These are phyloP conservation scores for Fusarium compactum DNA, from an alignment of 2,329 filamentous ascomycete species.

Conservation along the genomic window DNA sequence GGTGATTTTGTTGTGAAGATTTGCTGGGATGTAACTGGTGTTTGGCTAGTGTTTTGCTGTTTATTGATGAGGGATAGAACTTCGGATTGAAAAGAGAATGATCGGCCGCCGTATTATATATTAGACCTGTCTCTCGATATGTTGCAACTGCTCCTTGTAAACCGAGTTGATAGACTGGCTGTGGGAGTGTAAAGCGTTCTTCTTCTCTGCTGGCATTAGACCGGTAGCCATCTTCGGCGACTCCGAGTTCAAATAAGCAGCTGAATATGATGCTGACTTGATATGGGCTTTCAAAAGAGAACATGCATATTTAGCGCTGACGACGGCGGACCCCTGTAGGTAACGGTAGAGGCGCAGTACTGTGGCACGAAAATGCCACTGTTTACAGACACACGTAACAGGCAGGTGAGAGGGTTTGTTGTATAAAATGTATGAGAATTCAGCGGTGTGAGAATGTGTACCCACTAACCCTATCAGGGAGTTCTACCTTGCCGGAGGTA, in stretches of 20 bases:
- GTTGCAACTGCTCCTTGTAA: too few species aligned
- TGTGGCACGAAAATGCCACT: too few species aligned
- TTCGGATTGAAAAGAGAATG: neutral
- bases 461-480: neutral
- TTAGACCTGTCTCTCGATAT: neutral
- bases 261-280: neutral
- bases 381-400: neutral
- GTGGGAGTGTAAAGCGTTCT: neutral
- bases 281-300: too few species aligned
- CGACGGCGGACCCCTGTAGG: neutral
- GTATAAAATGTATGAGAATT: neutral
- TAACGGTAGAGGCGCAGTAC: neutral
- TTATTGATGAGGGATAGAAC: neutral
- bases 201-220: neutral
- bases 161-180: neutral
- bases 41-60: neutral
- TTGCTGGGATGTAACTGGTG: neutral
- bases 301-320: neutral
- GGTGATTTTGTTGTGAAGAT: neutral
- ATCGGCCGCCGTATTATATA: neutral
- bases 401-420: neutral
- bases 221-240: neutral
- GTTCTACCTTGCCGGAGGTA: neutral
- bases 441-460: neutral
- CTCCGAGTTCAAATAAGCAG: neutral